Conservation (phyloP, 306 rosid genomes). For the Rubus parviflorus region DNA sequence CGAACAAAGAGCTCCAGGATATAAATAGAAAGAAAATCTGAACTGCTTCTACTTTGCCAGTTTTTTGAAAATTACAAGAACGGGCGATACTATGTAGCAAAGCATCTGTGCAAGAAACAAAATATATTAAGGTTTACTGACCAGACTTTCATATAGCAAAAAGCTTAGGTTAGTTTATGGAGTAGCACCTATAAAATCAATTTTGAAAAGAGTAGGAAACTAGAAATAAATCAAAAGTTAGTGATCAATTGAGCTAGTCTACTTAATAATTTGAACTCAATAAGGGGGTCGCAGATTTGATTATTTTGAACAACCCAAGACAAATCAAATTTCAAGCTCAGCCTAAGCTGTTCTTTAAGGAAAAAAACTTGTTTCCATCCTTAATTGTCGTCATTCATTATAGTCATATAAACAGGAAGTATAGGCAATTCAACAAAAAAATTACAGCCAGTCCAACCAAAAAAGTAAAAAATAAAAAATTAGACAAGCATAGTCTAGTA, state of each 20-base stretch:
- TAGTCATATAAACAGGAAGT: not conserved
- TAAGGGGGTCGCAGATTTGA: not conserved
- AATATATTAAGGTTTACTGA: not conserved
- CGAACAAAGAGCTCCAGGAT: not conserved
- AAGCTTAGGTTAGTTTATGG: not conserved
- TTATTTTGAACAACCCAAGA: not conserved
- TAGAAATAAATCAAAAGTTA: not conserved
- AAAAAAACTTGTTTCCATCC: not conserved
- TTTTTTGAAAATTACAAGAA: not conserved
- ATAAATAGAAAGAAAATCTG: not conserved
- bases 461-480: not conserved
- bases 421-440: not conserved
- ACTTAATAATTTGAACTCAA: not conserved
- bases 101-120: not conserved
- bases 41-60: not conserved
- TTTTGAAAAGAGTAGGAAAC: not conserved
- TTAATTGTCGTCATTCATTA: not conserved
- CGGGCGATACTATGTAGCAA: not conserved
- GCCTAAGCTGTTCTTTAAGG: not conserved
- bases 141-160: not conserved
- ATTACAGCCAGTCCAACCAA: not conserved
- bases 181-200: not conserved
- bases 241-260: not conserved
- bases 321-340: constrained; percentile 6
- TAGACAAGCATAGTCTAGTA: constrained; percentile 40